Evolutionary conservation across 148 eudicot genomes (phyloP).

Genomic region (Nepenthes mirabilis): DNA sequence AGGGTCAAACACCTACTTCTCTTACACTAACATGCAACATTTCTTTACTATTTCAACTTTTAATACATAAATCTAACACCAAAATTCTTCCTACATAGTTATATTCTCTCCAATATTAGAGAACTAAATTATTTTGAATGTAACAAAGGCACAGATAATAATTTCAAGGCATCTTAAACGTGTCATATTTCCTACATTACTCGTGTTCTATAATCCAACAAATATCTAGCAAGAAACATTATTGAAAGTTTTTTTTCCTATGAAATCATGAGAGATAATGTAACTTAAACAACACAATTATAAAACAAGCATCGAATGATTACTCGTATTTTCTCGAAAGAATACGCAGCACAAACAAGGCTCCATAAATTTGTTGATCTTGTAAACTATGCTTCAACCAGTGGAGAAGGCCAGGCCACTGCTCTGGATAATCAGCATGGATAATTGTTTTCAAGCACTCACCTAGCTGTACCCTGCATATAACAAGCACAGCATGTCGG

Average conservation of each 20-base stretch:
- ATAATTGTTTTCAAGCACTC: slow-evolving; percentile 96
- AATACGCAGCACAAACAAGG: slow-evolving; percentile 86
- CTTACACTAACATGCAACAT: too few relatives aligned
- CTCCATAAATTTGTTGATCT: slow-evolving; percentile 92
- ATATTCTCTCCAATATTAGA: too few relatives aligned
- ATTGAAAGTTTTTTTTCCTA: neutral
- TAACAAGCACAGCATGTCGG: neutral
- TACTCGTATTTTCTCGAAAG: slow-evolving; percentile 98
- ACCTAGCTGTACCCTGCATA: slow-evolving; percentile 75
- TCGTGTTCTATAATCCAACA: neutral
- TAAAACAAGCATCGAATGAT: slow-evolving; percentile 9
- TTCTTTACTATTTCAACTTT: too few relatives aligned
- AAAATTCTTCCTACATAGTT: too few relatives aligned
- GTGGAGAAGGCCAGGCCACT: slow-evolving; percentile 86
- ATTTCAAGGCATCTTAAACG: too few relatives aligned
- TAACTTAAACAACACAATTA: neutral
- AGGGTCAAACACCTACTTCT: too few relatives aligned
- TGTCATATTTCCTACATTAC: too few relatives aligned
- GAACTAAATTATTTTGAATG: too few relatives aligned
- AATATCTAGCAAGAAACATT: neutral
- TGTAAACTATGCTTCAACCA: slow-evolving; percentile 94
- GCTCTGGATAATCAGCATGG: slow-evolving; percentile 93
- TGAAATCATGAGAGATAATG: neutral
- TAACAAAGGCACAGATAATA: too few relatives aligned
- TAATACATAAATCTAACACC: too few relatives aligned